Evolutionary conservation across 805 yeast species (phyloP).

Genomic region (Metschnikowia kunwiensis): DNA sequence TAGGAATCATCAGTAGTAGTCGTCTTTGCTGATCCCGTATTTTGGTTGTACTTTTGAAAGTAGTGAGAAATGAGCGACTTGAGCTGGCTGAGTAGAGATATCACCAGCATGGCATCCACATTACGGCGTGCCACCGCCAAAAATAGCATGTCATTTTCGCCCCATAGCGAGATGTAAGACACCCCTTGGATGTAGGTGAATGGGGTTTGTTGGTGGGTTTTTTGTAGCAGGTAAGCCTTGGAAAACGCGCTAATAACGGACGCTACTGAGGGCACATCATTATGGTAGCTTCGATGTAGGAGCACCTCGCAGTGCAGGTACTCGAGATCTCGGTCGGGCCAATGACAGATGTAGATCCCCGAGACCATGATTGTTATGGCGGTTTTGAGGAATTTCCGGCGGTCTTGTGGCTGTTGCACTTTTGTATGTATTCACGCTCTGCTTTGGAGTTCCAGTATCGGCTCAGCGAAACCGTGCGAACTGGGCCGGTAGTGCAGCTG

Average conservation of each 20-base stretch:
- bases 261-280: constrained; percentile 27
- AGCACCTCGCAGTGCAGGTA: constrained; percentile 30
- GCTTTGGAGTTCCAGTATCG: not conserved
- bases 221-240: constrained; percentile 19
- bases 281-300: constrained; percentile 33
- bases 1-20: not conserved
- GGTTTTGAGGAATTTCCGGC: not conserved
- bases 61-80: constrained; percentile 29
- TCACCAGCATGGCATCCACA: constrained; percentile 54
- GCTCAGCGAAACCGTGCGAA: not conserved
- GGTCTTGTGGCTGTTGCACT: too few relatives aligned
- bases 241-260: constrained; percentile 27
- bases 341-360: constrained; percentile 35
- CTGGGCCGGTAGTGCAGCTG: too few relatives aligned
- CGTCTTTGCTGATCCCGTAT: not conserved
- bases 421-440: not conserved
- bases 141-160: constrained; percentile 43
- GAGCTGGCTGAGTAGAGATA: constrained; percentile 51
- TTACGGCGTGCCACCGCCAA: constrained; percentile 45
- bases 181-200: constrained; percentile 47
- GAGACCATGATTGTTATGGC: constrained; percentile 31
- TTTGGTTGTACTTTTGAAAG: constrained; percentile 9
- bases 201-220: constrained; percentile 30
- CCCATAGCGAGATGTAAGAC: constrained; percentile 51
- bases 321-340: constrained; percentile 28